Base-by-base conservation (phyloP, 2,329 filamentous ascomycete species). In the Emmonsia crescens region DNA sequence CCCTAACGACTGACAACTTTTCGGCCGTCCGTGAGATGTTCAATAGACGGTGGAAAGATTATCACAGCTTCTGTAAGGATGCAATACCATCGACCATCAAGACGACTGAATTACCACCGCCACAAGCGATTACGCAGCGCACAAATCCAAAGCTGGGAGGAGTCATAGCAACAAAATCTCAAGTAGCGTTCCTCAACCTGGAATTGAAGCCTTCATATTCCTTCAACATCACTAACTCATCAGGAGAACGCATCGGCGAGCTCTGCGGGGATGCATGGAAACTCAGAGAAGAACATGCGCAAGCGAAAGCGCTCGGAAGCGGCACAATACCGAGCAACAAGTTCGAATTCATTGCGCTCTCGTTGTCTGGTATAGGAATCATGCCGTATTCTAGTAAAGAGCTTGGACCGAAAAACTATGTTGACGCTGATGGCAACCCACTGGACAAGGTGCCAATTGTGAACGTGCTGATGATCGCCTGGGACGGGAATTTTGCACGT, bases 301-400 rank as follows among this genome's bases (percentile, higher is more conserved):
- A n/a, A 27, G 33, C 52, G 21, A 38, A 24, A 16, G 31, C 21
- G n/a, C 5, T n/a, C 21, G 33, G 52, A 8, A 16, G n/a, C 12
- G 10, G 33, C 33, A 27, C 4, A 16, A 5, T 19, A 40, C 10
- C 12, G 12, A 38, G 12, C 52, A 6, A 2, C 33, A 56, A 38
- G n/a, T 27, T 56, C 52, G 52, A 40, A 40, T 56, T 56, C 52
- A 56, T 56, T 40, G 52, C 52, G 12, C 31, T 56, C 21, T 56
- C 52, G 9, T 56, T 56, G 33, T 38, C 33, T 27, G 52, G 52
- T 8, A 56, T 56, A 38, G 21, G 31, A 16, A 24, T 40, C 33
- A 38, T 38, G 33, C 52, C 31, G 8, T 56, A 56, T 27, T 54
- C 51, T n/a, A 31, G 51, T 33, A 36, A 31, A 12, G 29, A n/a